Evolutionary conservation across 495 filamentous ascomycete species (phyloP).

Genomic region (Saxophila tyrrhenica): DNA sequence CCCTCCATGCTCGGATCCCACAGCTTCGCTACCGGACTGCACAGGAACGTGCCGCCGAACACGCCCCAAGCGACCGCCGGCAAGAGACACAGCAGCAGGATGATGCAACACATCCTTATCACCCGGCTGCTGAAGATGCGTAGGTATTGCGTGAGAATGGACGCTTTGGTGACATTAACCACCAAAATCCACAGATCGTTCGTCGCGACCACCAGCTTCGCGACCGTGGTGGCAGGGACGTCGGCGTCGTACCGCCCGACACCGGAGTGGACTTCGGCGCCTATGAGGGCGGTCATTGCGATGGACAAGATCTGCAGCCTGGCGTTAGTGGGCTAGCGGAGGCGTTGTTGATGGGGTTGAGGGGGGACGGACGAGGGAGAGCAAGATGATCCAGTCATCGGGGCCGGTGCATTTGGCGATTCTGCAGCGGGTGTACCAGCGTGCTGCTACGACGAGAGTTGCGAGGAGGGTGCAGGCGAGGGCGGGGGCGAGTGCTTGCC

Average conservation of each 20-base stretch:
- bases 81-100: conserved; percentile 16
- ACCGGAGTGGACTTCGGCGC: conserved; percentile 8
- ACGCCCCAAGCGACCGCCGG: conserved; percentile 20
- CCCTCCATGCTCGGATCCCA: conserved; percentile 22
- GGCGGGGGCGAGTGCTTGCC: conserved; percentile 17
- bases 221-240: background rate
- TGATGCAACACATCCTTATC: conserved; percentile 14
- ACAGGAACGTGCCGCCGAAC: conserved; percentile 25
- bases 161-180: conserved; percentile 26
- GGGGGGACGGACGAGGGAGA: conserved; percentile 15
- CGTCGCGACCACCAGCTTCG: conserved; percentile 24
- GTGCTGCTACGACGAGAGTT: conserved; percentile 11
- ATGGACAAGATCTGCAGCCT: conserved; percentile 13
- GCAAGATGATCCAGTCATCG: conserved; percentile 24
- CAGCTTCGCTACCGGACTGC: conserved; percentile 22
- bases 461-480: conserved; percentile 11
- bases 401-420: conserved; percentile 17
- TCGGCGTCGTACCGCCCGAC: conserved; percentile 1
- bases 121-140: conserved; percentile 18
- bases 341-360: background rate
- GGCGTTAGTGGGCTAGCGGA: no score
- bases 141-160: conserved; percentile 28
- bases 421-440: conserved; percentile 21
- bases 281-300: conserved; percentile 14
- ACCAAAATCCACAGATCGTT: conserved; percentile 21